A percentile compares a stretch with the other conserved stretches of the same genome.
Conservation (phyloP, 768 basidiomycete species). For the Gloeophyllum trabeum region DNA sequence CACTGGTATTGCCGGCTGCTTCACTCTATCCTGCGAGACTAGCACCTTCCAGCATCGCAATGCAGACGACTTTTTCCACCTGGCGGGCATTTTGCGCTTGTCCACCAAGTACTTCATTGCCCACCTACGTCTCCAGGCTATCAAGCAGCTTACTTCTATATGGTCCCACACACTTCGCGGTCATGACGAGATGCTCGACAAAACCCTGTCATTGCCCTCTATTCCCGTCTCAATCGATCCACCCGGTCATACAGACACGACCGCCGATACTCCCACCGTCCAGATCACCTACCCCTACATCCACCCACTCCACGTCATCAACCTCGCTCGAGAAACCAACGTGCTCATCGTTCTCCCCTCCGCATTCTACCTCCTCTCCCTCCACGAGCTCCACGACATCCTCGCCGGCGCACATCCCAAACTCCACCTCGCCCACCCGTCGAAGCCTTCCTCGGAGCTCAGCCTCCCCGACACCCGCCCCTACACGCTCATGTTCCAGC, state of each 20-base stretch:
- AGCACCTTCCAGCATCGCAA: conserved; percentile 27
- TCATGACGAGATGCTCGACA: conserved; percentile 44
- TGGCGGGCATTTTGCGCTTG: conserved; percentile 47
- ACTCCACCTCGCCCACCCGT: conserved; percentile 33
- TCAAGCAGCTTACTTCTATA: conserved; percentile 32
- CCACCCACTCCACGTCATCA: conserved; percentile 47
- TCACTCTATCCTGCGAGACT: no score
- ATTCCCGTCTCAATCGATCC: no score
- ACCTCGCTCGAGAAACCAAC: conserved; percentile 40
- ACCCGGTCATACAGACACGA: no score
- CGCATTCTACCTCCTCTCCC: conserved; percentile 45
- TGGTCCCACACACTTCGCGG: conserved; percentile 45
- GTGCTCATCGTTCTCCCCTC: conserved; percentile 35
- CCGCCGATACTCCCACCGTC: no score
- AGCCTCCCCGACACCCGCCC: conserved; percentile 28
- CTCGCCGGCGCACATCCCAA: conserved; percentile 42
- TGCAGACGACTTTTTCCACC: conserved; percentile 40
- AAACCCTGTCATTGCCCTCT: conserved; percentile 29
- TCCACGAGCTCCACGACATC: conserved; percentile 39
- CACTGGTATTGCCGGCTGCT: no score
- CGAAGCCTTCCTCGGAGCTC: conserved; percentile 34
- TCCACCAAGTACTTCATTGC: conserved; percentile 49
- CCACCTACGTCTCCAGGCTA: conserved; percentile 38
- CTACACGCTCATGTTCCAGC: conserved; percentile 49
- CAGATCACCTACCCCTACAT: conserved; percentile 44